phyloP scores from a whole-genome alignment of 306 rosid species.

The Phaseolus lunatus region DNA sequence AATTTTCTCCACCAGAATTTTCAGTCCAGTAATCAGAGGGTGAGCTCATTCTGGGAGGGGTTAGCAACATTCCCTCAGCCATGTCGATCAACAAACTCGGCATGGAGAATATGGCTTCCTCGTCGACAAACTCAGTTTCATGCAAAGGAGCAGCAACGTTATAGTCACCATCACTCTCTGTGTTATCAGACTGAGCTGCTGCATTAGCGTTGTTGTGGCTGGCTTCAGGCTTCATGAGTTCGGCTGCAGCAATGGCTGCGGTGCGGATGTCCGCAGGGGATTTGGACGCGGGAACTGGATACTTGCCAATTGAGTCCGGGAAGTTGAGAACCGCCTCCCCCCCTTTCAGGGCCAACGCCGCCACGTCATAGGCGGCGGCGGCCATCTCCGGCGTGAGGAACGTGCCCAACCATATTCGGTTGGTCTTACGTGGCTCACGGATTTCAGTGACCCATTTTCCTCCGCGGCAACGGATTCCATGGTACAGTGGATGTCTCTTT shows the following conservation, averaged over 20 bases:
- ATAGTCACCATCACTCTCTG: neutral
- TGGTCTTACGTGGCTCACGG: slow-evolving; percentile 84
- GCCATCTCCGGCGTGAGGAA: slow-evolving; percentile 86
- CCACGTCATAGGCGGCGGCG: slow-evolving; percentile 88
- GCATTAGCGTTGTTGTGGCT: neutral
- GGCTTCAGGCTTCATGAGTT: slow-evolving; percentile 26
- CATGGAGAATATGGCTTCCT: slow-evolving; percentile 84
- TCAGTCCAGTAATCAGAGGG: slow-evolving; percentile 57
- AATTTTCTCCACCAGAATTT: slow-evolving; percentile 50
- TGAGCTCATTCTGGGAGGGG: slow-evolving; percentile 81
- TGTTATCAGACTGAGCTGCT: neutral
- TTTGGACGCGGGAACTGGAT: slow-evolving; percentile 65
- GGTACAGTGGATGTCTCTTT: slow-evolving; percentile 64
- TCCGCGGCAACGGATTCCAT: slow-evolving; percentile 75
- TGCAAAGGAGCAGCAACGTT: neutral
- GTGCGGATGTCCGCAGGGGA: slow-evolving; percentile 69
- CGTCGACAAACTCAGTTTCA: slow-evolving; percentile 65
- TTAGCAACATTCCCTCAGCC: slow-evolving; percentile 93
- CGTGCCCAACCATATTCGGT: slow-evolving; percentile 92
- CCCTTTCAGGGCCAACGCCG: slow-evolving; percentile 79
- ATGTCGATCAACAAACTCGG: slow-evolving; percentile 82
- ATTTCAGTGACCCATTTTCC: slow-evolving; percentile 96
- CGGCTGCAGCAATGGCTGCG: slow-evolving; percentile 73
- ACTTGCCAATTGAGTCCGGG: slow-evolving; percentile 47
- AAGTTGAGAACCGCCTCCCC: slow-evolving; percentile 66